Evolutionary conservation across 345 rosid species (phyloP).

Genomic region (Abelmoschus esculentus): DNA sequence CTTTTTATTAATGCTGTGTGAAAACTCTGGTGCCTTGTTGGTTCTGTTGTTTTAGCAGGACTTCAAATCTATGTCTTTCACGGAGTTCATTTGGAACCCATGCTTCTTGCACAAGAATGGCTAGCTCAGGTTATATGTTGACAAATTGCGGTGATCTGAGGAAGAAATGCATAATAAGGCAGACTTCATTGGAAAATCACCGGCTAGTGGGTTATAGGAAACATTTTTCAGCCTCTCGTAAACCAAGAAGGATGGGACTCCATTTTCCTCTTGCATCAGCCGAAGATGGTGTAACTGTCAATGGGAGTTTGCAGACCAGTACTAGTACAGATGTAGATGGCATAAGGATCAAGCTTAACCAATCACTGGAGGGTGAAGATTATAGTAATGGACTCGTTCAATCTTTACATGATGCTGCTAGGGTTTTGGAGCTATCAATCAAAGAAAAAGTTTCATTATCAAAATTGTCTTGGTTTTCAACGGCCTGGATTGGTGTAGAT

Average conservation of each 20-base stretch:
- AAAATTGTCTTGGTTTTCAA: constrained; percentile 72
- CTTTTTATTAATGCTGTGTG: constrained; percentile 19
- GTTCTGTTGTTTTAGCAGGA: constrained; percentile 35
- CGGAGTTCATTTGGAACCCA: constrained; percentile 32
- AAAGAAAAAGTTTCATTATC: constrained; percentile 46
- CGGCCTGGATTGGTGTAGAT: constrained; percentile 82
- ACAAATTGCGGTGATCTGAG: constrained; percentile 40
- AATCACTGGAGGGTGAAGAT: constrained; percentile 60
- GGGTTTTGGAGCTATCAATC: constrained; percentile 72
- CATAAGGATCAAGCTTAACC: constrained; percentile 56
- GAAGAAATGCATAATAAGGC: constrained; percentile 31
- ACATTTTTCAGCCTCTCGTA: constrained; percentile 13
- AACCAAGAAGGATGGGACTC: constrained; percentile 32
- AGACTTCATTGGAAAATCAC: constrained; percentile 25
- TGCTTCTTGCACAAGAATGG: constrained; percentile 32
- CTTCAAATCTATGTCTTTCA: constrained; percentile 39
- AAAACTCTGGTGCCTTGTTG: background rate
- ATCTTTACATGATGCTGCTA: constrained; percentile 76
- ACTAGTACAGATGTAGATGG: constrained; percentile 52
- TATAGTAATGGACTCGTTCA: constrained; percentile 73
- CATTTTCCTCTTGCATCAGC: constrained; percentile 46
- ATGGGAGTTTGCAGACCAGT: constrained; percentile 47
- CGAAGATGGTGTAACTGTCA: constrained; percentile 72
- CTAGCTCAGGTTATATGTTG: constrained; percentile 32
- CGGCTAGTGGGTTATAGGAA: constrained; percentile 25